Conservation (phyloP, 2,329 filamentous ascomycete species). For the Colletotrichum cereale region DNA sequence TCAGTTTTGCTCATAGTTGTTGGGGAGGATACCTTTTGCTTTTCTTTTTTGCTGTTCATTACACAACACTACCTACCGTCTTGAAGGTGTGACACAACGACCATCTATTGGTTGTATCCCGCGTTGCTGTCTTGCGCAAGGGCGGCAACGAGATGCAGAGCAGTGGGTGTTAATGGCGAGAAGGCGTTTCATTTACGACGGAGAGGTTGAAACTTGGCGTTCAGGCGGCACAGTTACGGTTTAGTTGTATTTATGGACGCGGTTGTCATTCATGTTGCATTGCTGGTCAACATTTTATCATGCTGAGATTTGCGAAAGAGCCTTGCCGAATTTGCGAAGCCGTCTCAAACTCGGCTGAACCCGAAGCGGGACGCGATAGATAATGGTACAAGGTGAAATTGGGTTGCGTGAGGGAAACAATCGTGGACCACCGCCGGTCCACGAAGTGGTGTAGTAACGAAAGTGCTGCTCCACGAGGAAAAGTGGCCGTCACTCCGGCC, state of each 20-base stretch:
- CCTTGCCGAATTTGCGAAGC: slow-evolving; percentile 41
- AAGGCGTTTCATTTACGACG: slow-evolving; percentile 39
- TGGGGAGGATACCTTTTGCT: background rate
- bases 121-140: slow-evolving; percentile 15
- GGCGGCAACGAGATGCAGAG: slow-evolving; percentile 14
- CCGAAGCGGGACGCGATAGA: slow-evolving; percentile 40
- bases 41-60: background rate
- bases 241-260: slow-evolving; percentile 38
- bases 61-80: background rate
- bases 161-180: slow-evolving; percentile 31
- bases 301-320: slow-evolving; percentile 41
- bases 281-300: slow-evolving; percentile 42
- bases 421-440: slow-evolving; percentile 32
- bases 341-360: slow-evolving; percentile 40
- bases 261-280: slow-evolving; percentile 43
- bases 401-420: slow-evolving; percentile 37
- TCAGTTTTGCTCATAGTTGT: background rate
- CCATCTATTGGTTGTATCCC: slow-evolving; percentile 8
- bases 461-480: slow-evolving; percentile 40
- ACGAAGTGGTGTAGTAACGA: slow-evolving; percentile 40
- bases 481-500: slow-evolving; percentile 39
- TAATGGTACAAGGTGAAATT: slow-evolving; percentile 43
- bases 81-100: slow-evolving; percentile 1
- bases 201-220: slow-evolving; percentile 35
- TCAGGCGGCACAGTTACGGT: slow-evolving; percentile 42